Conservation (phyloP, 495 filamentous ascomycete species). For the Lasiosphaeria hispida region DNA sequence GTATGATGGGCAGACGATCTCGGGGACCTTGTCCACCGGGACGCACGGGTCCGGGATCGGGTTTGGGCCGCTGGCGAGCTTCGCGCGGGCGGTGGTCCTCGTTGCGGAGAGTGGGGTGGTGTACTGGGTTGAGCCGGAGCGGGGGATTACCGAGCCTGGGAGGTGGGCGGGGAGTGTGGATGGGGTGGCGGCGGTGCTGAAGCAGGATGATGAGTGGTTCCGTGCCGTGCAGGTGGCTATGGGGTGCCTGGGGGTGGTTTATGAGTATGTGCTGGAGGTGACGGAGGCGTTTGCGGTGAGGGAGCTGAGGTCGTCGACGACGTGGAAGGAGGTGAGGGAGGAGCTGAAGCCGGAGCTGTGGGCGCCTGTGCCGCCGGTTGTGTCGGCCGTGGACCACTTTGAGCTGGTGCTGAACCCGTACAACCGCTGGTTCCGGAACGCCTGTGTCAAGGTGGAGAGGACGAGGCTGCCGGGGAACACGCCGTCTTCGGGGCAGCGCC, state of each 20-base stretch:
- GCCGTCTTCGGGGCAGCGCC: not conserved
- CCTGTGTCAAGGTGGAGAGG: conserved; percentile 7
- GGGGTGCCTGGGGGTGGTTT: conserved; percentile 19
- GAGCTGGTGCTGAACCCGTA: conserved; percentile 20
- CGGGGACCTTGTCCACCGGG: conserved; percentile 15
- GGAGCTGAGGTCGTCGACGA: conserved; percentile 8
- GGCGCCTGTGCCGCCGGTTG: not conserved
- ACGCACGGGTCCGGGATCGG: conserved; percentile 15
- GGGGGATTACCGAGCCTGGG: conserved; percentile 11
- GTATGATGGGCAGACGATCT: conserved; percentile 18
- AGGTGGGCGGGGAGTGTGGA: conserved; percentile 11
- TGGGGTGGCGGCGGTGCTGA: conserved; percentile 14
- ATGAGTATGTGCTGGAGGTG: conserved; percentile 11
- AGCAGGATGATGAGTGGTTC: conserved; percentile 21
- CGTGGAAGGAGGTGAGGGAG: conserved; percentile 11
- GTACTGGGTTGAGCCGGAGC: conserved; percentile 15
- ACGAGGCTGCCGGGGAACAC: not conserved
- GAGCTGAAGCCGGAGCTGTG: not conserved
- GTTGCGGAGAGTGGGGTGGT: conserved; percentile 15
- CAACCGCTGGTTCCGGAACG: not conserved
- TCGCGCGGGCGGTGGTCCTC: conserved; percentile 9
- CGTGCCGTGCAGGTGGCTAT: conserved; percentile 13
- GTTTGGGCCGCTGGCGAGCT: conserved; percentile 14
- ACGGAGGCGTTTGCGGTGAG: conserved; percentile 4
- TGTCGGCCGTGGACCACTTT: conserved; percentile 10